Evolutionary conservation across 148 eudicot species (phyloP).

Genomic region (Vaccinium darrowii): DNA sequence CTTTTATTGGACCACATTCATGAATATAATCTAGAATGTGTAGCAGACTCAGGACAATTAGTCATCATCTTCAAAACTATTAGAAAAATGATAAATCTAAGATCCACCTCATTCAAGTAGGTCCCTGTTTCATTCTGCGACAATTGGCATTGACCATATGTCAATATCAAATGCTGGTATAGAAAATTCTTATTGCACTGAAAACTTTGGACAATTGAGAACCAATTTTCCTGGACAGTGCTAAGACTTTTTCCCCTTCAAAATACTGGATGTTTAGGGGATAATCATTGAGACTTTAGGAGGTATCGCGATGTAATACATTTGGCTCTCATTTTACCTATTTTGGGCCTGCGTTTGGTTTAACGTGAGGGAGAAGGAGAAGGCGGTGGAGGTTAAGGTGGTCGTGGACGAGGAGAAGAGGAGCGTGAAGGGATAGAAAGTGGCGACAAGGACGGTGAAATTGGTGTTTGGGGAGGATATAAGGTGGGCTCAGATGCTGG

Average conservation of each 20-base stretch:
- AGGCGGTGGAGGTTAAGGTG: slow-evolving; percentile 56
- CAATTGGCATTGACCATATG: neutral
- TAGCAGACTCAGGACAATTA: neutral
- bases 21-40: neutral
- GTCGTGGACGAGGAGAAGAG: slow-evolving; percentile 78
- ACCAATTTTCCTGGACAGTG: neutral
- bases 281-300: too few relatives aligned
- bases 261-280: neutral
- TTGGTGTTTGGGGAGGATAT: slow-evolving; percentile 86
- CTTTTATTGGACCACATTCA: slow-evolving; percentile 1
- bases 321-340: neutral
- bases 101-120: neutral
- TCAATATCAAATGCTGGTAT: neutral
- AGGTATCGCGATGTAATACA: too few relatives aligned
- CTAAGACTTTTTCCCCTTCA: neutral
- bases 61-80: neutral
- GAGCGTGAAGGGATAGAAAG: slow-evolving; percentile 54
- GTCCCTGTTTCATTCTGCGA: neutral
- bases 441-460: slow-evolving; percentile 62
- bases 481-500: slow-evolving; percentile 73
- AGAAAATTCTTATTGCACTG: neutral
- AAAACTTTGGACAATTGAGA: slow-evolving; percentile 4
- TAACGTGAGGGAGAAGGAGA: slow-evolving; percentile 23
- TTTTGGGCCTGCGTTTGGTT: neutral
- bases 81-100: neutral